Evolutionary conservation across 2,329 filamentous ascomycete species (phyloP), one percentile per base, ranked within the genome.

Genomic region (Colletotrichum navitas): DNA sequence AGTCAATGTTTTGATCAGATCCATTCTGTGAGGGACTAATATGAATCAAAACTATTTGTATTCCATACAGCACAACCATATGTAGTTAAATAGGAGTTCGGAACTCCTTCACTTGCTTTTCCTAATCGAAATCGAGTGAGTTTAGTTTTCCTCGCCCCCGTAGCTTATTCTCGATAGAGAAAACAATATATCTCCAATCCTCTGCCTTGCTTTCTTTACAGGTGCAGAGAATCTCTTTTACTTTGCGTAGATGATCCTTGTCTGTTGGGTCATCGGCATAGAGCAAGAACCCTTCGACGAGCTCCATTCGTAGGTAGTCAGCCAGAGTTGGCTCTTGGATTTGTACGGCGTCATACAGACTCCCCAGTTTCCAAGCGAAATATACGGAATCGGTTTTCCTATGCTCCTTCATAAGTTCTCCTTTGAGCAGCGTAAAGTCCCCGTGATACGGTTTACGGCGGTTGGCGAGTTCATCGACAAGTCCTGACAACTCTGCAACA

Each of bases 21-120:
- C 1, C 21, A 21, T 21, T 16, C 21, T 7, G 1, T 1, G 5
- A 10, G 7, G 18, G 6, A 1, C 1, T 10, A 11, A 45, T 0
- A 10, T 45, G 21, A n/a, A 21, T 11, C 1, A n/a, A n/a, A 45
- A n/a, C 18, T n/a, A 45, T 0, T n/a, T 45, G 2, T 2, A 45
- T 8, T 45, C 11, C 43, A 18, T 6, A 11, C 2, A 11, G 8
- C 2, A 45, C n/a, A n/a, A 7, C 0, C 6, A 43, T 6, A n/a
- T 11, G 8, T 45, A n/a, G 43, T 11, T 11, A n/a, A 0, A 11
- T 7, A 45, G 0, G 43, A 45, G 18, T n/a, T 45, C 43, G 41
- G 16, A 2, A 3, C 18, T 4, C 7, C 21, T 10, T 41, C 4
- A 4, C 8, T 10, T 45, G 18, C 43, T 10, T 21, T 45, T 11